Evolutionary conservation across 1,139 yeast genomes (phyloP), one percentile per base, ranked within the genome.

Genomic region (Yamadazyma siamensis): DNA sequence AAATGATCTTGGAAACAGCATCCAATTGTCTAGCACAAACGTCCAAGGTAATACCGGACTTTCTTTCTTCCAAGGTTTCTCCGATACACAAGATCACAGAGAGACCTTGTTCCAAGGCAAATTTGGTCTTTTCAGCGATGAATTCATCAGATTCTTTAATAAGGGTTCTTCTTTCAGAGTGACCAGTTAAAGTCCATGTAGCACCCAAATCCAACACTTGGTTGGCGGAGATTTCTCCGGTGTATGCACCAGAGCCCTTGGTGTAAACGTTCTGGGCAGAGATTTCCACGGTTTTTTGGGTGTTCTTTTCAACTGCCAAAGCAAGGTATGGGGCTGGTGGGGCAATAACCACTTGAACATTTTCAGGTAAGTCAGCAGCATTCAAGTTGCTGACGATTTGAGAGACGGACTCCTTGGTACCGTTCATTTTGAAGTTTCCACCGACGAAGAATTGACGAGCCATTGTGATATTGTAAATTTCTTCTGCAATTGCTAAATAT

Each of bases 391-490:
- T 91, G 43, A 89, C 81, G 59, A 91, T 89, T 50, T 77, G 65
- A 64, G 80, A 77, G 62, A 91, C 83, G 55, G 94, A 83, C 54
- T 76, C 77, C 68, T 80, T 81, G 59, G 95, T 72, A 61, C 99
- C 98, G 77, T 91, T 94, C 88, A 94, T 83, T 71, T 91, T 91
- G 77, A 91, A 89, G 88, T 91, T 91, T 58, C 97, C 98, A 53
- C 97, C 98, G 55, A 84, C 89, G 61, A 91, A 88, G 75, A 89
- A 89, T 70, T 80, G 83, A 75, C 98, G 88, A 62, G 94, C 79
- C 95, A 59, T 59, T 40, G 77, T 70, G 7, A 74, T 59, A 17
- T 14, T 12, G 17, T 23, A n/a, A 15, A 16, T 24, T 21, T n/a
- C 13, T n/a, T 25, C 31, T 25, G 14, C 11, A 23, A 9, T 13